phyloP scores from a whole-genome alignment of 805 yeast genomes.

The Cyberlindnera nakhonratchasimensis region DNA sequence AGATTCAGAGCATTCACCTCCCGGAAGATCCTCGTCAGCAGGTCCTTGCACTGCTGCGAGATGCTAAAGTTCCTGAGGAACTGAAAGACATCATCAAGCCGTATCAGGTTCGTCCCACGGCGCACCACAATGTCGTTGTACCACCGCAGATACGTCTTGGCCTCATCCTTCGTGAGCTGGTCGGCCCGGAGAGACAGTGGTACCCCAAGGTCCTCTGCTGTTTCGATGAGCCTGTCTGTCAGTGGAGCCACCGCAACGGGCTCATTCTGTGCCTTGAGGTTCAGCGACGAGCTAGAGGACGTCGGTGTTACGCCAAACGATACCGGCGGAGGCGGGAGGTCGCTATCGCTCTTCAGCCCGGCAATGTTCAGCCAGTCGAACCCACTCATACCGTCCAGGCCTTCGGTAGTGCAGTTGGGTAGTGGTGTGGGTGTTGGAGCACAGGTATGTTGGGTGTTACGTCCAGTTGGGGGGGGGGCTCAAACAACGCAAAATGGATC shows the following conservation, averaged over 20 bases:
- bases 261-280: conserved; percentile 13
- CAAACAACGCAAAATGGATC: background rate
- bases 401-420: no score
- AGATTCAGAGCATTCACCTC: conserved; percentile 64
- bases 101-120: conserved; percentile 62
- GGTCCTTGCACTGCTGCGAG: conserved; percentile 44
- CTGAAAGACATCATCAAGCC: conserved; percentile 70
- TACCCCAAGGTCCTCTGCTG: conserved; percentile 39
- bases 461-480: no score
- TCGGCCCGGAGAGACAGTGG: conserved; percentile 64
- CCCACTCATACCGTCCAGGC: conserved; percentile 32
- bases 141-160: conserved; percentile 88
- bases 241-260: background rate
- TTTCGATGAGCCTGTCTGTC: conserved; percentile 19
- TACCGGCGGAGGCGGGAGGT: conserved; percentile 47
- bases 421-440: no score
- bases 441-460: conserved; percentile 6
- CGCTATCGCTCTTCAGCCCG: conserved; percentile 31
- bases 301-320: conserved; percentile 42
- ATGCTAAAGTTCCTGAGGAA: conserved; percentile 79
- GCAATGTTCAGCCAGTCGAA: conserved; percentile 53
- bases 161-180: conserved; percentile 74
- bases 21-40: conserved; percentile 49
- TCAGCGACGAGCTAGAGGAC: conserved; percentile 21
- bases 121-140: conserved; percentile 78